Percentiles rank a stretch among this genome's conserved stretches.
phyloP scores from a whole-genome alignment of 805 yeast species.

The Candida patagonica region DNA sequence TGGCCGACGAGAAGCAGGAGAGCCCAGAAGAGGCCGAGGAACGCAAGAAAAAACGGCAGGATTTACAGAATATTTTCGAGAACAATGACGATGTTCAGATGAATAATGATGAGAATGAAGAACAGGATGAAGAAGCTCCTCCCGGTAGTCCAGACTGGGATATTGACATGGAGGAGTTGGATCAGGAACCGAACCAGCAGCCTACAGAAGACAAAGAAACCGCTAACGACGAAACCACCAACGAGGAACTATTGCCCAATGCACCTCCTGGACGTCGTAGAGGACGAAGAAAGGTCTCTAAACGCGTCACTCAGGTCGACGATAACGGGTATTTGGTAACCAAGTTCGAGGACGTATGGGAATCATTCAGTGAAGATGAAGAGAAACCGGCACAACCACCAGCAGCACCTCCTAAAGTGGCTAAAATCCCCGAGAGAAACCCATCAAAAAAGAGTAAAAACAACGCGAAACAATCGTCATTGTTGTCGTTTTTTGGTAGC shows the following conservation, averaged over 20 bases:
- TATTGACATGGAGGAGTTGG: constrained; percentile 5
- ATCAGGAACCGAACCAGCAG: no score
- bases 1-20: constrained; percentile 10
- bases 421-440: constrained; percentile 8
- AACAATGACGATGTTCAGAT: constrained; percentile 9
- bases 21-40: constrained; percentile 3
- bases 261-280: constrained; percentile 4
- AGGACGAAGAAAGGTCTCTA: constrained; percentile 10
- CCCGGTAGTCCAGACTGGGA: constrained; percentile 5
- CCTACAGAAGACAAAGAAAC: background rate
- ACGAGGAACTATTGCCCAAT: background rate
- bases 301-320: constrained; percentile 11
- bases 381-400: constrained; percentile 5
- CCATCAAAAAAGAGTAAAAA: constrained; percentile 5
- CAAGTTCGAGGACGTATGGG: constrained; percentile 12
- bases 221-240: constrained; percentile 1
- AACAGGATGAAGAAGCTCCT: background rate
- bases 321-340: constrained; percentile 13
- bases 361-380: constrained; percentile 13
- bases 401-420: constrained; percentile 1
- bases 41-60: constrained; percentile 7
- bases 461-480: constrained; percentile 6
- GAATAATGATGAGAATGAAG: background rate
- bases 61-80: constrained; percentile 12
- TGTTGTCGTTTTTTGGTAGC: constrained; percentile 15